These are phyloP conservation scores for Delonix regia DNA, from an alignment of 306 rosid genomes.

Conservation along the genomic window DNA sequence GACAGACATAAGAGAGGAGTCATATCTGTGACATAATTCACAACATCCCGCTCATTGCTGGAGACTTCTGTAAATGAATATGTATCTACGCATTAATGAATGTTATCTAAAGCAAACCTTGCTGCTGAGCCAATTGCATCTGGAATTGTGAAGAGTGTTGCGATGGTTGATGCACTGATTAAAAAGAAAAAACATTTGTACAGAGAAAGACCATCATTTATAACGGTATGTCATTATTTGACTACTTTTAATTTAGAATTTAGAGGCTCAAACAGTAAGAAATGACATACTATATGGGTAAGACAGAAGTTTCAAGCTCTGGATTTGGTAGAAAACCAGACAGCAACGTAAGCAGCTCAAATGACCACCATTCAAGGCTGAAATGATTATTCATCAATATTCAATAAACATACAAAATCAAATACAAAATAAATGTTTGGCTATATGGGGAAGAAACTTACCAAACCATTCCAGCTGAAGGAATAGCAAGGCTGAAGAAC, in stretches of 20 bases:
- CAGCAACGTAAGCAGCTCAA: slow-evolving; percentile 64
- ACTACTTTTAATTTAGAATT: background rate
- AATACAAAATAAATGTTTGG: background rate
- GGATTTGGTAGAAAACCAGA: slow-evolving; percentile 89
- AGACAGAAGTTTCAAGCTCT: slow-evolving; percentile 76
- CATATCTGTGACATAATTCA: slow-evolving; percentile 63
- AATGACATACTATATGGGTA: slow-evolving; percentile 49
- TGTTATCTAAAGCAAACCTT: slow-evolving; percentile 54
- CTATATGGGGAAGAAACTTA: slow-evolving; percentile 27
- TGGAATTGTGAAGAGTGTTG: slow-evolving; percentile 65
- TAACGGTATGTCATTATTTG: slow-evolving; percentile 19
- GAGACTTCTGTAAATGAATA: background rate
- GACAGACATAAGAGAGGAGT: slow-evolving; percentile 63
- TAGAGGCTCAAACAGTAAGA: background rate
- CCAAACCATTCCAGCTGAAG: slow-evolving; percentile 89
- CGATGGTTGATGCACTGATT: slow-evolving; percentile 51
- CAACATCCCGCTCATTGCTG: slow-evolving; percentile 71
- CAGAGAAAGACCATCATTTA: background rate
- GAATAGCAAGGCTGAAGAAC: slow-evolving; percentile 64
- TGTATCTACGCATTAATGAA: background rate
- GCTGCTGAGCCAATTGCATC: slow-evolving; percentile 78
- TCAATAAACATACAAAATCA: background rate
- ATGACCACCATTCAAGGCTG: slow-evolving; percentile 90
- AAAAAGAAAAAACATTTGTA: background rate
- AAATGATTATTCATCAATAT: slow-evolving; percentile 22